These are phyloP conservation scores for Cladosporium sp. DNA, from an alignment of 2,329 filamentous ascomycete genomes.

Conservation along the genomic window DNA sequence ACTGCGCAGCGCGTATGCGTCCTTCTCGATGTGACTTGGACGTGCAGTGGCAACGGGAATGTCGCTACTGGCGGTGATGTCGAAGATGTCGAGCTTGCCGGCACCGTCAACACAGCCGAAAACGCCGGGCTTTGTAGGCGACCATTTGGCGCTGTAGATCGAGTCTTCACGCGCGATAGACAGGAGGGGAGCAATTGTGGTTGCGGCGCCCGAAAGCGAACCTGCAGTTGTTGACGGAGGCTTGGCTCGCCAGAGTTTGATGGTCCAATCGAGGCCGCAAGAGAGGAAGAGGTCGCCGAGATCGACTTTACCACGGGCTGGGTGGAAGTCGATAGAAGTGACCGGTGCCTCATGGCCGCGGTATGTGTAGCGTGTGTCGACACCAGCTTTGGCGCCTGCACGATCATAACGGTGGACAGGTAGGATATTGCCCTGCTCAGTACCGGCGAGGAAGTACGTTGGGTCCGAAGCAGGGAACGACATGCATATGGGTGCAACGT, in stretches of 20 bases:
- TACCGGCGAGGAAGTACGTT: conserved; percentile 95
- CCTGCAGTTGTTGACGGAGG: conserved; percentile 68
- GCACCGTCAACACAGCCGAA: conserved; percentile 94
- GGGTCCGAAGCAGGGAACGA: conserved; percentile 93
- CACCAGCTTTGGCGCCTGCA: conserved; percentile 92
- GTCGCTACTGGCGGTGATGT: conserved; percentile 88
- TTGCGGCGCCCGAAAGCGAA: conserved; percentile 43
- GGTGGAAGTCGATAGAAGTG: conserved; percentile 95
- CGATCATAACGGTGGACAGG: conserved; percentile 97
- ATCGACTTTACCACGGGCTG: conserved; percentile 86
- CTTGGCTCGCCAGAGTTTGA: conserved; percentile 94
- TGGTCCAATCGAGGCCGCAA: conserved; percentile 93
- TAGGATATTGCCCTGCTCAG: conserved; percentile 94
- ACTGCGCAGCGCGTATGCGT: conserved; percentile 60
- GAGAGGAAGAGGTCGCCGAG: conserved; percentile 90
- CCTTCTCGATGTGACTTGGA: conserved; percentile 39
- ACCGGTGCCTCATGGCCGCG: conserved; percentile 89
- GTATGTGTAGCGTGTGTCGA: conserved; percentile 86
- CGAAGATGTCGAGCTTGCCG: conserved; percentile 91
- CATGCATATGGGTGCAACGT: conserved; percentile 91
- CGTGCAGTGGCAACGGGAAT: conserved; percentile 78
- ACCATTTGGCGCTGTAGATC: conserved; percentile 96
- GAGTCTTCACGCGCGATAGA: conserved; percentile 94
- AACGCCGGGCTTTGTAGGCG: conserved; percentile 86
- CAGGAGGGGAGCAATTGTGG: conserved; percentile 62